A percentile compares a stretch with the other conserved stretches of the same genome.
Evolutionary conservation across 352 stramenopile species (phyloP).

Genomic region (Phytophthora tubulina): DNA sequence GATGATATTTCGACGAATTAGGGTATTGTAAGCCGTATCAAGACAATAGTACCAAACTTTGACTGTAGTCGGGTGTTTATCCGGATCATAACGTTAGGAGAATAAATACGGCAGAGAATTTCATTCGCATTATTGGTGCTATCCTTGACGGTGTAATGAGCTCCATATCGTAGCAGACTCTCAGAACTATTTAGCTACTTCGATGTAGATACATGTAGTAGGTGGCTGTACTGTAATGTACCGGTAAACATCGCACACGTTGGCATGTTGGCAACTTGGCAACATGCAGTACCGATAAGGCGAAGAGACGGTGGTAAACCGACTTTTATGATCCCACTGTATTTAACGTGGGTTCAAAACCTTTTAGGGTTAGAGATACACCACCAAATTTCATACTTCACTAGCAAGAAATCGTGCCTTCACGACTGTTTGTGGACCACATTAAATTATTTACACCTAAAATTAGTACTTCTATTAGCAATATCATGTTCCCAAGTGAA

Average conservation of each 20-base stretch:
- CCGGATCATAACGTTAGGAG: not conserved
- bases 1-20: not conserved
- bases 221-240: not conserved
- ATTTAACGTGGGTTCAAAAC: constrained; percentile 20
- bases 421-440: not conserved
- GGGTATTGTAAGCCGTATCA: not conserved
- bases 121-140: not conserved
- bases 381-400: not conserved
- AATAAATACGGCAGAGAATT: not conserved
- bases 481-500: not conserved
- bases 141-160: not conserved
- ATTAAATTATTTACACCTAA: not conserved
- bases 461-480: not conserved
- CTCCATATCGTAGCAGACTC: not conserved
- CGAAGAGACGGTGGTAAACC: not conserved
- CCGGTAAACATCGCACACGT: not conserved
- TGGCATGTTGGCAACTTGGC: no score
- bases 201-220: not conserved
- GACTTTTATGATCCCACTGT: not conserved
- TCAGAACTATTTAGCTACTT: no score
- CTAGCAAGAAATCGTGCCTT: not conserved
- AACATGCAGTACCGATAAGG: not conserved
- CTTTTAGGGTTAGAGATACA: constrained; percentile 5
- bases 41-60: not conserved
- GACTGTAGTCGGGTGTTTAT: not conserved